A percentile compares a stretch with the other conserved stretches of the same genome.
phyloP scores from a whole-genome alignment of 2,329 filamentous ascomycete species.

The Diaporthe eres region DNA sequence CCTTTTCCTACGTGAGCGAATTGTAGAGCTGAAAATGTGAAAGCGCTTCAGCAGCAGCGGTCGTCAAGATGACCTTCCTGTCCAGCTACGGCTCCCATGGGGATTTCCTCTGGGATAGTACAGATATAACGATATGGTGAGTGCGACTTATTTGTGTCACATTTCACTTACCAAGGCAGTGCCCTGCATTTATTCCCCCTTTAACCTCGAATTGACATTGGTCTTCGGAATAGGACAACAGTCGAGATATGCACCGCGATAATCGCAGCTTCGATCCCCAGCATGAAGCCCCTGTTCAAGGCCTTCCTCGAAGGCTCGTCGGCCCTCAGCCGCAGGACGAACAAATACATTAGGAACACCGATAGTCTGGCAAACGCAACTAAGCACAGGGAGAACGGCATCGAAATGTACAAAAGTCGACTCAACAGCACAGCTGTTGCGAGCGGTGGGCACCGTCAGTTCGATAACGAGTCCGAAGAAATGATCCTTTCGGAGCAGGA shows the following conservation, averaged over 20 bases:
- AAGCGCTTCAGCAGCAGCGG: slow-evolving; percentile 11
- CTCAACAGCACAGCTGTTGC: not conserved
- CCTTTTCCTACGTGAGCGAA: not conserved
- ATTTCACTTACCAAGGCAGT: too few species aligned
- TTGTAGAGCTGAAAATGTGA: too few species aligned
- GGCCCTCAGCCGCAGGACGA: slow-evolving; percentile 9
- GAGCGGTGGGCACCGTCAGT: not conserved
- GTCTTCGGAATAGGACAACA: not conserved
- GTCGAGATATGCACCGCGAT: slow-evolving; percentile 50
- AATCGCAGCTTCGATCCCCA: slow-evolving; percentile 49
- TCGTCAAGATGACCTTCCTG: slow-evolving; percentile 47
- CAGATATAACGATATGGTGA: slow-evolving; percentile 50
- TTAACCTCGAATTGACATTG: too few species aligned
- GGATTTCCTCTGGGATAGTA: slow-evolving; percentile 49
- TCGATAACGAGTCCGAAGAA: slow-evolving; percentile 22
- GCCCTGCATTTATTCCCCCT: too few species aligned
- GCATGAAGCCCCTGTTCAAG: slow-evolving; percentile 49
- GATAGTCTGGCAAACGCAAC: not conserved
- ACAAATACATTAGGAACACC: not conserved
- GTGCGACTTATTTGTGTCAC: too few species aligned
- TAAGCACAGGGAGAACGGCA: not conserved
- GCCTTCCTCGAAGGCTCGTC: slow-evolving; percentile 26
- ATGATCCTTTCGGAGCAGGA: slow-evolving; percentile 6
- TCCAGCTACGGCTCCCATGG: slow-evolving; percentile 47
- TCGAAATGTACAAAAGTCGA: slow-evolving; percentile 19